Conservation (phyloP, 2,329 filamentous ascomycete species). For the Ramularia collo-cygni region DNA sequence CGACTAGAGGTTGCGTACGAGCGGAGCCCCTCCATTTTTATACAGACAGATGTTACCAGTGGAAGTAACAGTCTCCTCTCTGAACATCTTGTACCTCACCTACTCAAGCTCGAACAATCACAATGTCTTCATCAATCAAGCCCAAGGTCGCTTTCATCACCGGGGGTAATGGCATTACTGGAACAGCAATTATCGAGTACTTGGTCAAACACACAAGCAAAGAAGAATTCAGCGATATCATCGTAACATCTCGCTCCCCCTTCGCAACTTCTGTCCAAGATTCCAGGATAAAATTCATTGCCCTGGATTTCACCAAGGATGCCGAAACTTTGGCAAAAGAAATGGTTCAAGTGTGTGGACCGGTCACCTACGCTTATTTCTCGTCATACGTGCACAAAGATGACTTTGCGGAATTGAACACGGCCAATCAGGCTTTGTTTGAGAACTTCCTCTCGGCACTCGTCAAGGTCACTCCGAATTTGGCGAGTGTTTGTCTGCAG, state of each 20-base stretch:
- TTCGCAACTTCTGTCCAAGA: constrained; percentile 21
- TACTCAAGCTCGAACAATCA: no score
- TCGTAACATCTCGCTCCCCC: constrained; percentile 26
- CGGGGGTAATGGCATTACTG: constrained; percentile 32
- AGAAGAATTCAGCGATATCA: constrained; percentile 21
- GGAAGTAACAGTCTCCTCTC: no score
- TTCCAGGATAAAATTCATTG: constrained; percentile 28
- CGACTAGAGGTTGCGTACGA: no score
- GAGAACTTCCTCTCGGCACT: constrained; percentile 30
- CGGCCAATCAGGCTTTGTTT: constrained; percentile 28
- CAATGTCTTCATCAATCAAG: no score
- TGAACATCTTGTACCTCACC: no score
- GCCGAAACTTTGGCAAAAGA: constrained; percentile 9
- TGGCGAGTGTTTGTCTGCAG: constrained; percentile 22
- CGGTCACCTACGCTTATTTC: constrained; percentile 32
- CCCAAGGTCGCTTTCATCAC: constrained; percentile 31
- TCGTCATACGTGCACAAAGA: constrained; percentile 31
- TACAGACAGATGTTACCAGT: no score
- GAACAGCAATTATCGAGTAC: constrained; percentile 31
- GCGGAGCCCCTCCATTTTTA: no score
- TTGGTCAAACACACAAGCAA: constrained; percentile 22
- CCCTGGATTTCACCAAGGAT: constrained; percentile 25
- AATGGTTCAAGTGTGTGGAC: constrained; percentile 18
- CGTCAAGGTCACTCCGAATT: constrained; percentile 16
- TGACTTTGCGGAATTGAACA: constrained; percentile 24